Base-by-base conservation (phyloP, 2,329 filamentous ascomycete genomes). In the Cordyceps cicadae region DNA sequence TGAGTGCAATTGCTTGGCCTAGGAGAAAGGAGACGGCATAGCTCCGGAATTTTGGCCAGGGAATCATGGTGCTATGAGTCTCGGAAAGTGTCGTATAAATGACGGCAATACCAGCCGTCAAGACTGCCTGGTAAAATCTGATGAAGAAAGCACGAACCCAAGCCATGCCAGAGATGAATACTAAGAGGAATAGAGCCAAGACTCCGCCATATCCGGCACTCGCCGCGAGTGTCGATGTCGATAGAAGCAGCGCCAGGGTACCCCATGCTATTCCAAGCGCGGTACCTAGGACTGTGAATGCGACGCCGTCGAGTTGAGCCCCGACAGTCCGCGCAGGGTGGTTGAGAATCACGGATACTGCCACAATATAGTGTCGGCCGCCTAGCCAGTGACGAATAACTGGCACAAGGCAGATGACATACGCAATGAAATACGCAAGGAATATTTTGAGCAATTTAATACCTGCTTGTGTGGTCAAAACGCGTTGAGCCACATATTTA, bases 21-120 rank as follows among this genome's bases (percentile, higher is more conserved):
- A 83, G 62, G 1, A 79, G 67, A 81, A 81, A 86, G 2, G 83
- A 80, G 37, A 85, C 73, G 2, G 76, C 81, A 66, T 82, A 85
- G 51, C 74, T 71, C 62, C 77, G 75, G 3, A 84, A 65, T 64
- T 81, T 83, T 26, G 64, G 61, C 81, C 82, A 85, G 6, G 73
- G 68, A 5, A 83, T 74, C 1, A 68, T 62, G 9, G 66, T 64
- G 21, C 70, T 69, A 11, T 74, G 76, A 12, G 80, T 77, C 48
- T 82, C 78, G 5, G 80, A 79, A 26, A 85, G 70, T 54, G 76
- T 80, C 3, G 80, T 77, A 63, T 82, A 84, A 3, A 75, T 76
- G 41, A 84, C 76, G 4, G 82, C 77, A 59, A 86, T 77, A 0
- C 83, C 83, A 32, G 82, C 80, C 63, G 77, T 79, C 5, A 85